phyloP scores from a whole-genome alignment of 2,329 filamentous ascomycete genomes.

The Thermoascus crustaceus region DNA sequence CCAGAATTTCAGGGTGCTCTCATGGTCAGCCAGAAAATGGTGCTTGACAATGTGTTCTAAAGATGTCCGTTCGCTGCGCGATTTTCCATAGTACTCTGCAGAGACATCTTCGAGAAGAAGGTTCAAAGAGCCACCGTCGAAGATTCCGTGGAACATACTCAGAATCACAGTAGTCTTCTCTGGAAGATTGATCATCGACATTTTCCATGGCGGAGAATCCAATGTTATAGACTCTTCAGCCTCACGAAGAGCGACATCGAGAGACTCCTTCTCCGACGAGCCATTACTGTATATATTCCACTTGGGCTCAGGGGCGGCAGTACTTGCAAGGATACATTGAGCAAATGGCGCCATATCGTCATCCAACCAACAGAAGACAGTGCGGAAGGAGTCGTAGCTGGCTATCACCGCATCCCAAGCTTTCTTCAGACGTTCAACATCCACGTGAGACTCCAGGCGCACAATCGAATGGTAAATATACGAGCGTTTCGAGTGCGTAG shows the following conservation, averaged over 20 bases:
- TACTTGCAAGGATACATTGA: constrained; percentile 20
- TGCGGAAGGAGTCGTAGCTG: constrained; percentile 25
- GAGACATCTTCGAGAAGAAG: constrained; percentile 26
- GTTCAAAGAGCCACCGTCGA: constrained; percentile 29
- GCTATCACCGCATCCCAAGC: constrained; percentile 19
- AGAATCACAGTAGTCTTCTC: constrained; percentile 15
- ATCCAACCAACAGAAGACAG: constrained; percentile 24
- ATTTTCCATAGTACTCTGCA: constrained; percentile 11
- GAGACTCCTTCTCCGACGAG: constrained; percentile 12
- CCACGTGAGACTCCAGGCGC: constrained; percentile 15
- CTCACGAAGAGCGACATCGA: constrained; percentile 13
- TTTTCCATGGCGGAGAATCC: constrained; percentile 14
- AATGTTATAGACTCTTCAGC: constrained; percentile 15
- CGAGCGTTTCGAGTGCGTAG: constrained; percentile 12
- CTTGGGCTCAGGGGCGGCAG: constrained; percentile 7
- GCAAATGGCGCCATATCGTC: constrained; percentile 29
- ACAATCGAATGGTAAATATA: constrained; percentile 27
- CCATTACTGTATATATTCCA: constrained; percentile 13
- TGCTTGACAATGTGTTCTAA: constrained; percentile 18
- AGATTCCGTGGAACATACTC: constrained; percentile 31
- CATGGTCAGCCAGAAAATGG: constrained; percentile 17
- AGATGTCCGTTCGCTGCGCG: constrained; percentile 12
- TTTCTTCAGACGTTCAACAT: constrained; percentile 14
- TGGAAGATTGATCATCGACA: constrained; percentile 13
- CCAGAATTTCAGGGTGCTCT: constrained; percentile 16